A percentile compares a stretch with the other conserved stretches of the same genome.
Evolutionary conservation across 2,329 filamentous ascomycete genomes (phyloP).

Genomic region (Polychaeton citri): DNA sequence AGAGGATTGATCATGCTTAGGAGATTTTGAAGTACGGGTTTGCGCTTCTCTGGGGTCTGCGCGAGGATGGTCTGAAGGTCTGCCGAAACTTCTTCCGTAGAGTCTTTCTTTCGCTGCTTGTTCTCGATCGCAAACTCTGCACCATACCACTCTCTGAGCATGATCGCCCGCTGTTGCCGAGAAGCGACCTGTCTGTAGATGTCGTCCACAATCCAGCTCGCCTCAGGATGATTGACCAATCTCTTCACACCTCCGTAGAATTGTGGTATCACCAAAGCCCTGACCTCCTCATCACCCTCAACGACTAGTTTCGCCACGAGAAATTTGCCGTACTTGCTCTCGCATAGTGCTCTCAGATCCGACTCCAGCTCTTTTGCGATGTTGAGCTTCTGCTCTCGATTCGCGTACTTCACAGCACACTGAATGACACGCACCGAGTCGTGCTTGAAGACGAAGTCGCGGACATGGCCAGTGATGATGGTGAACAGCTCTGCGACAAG

Average conservation of each 20-base stretch:
- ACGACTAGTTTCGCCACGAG: conserved; percentile 89
- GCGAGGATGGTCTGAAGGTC: conserved; percentile 66
- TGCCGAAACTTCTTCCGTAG: conserved; percentile 27
- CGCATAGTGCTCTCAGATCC: conserved; percentile 69
- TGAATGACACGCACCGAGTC: conserved; percentile 94
- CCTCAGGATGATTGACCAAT: conserved; percentile 90
- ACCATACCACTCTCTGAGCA: conserved; percentile 93
- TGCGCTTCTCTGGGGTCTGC: conserved; percentile 69
- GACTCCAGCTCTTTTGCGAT: conserved; percentile 81
- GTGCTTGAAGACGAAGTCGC: conserved; percentile 96
- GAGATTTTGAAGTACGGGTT: conserved; percentile 73
- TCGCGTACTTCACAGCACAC: conserved; percentile 92
- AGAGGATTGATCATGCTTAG: conserved; percentile 80
- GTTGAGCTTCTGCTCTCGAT: conserved; percentile 65
- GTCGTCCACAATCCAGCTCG: conserved; percentile 94
- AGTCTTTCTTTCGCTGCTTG: conserved; percentile 29
- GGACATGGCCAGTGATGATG: conserved; percentile 81
- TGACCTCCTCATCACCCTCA: conserved; percentile 76
- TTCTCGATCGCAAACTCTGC: conserved; percentile 79
- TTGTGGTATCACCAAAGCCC: conserved; percentile 80
- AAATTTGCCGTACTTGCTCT: conserved; percentile 96
- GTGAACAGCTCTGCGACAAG: conserved; percentile 80
- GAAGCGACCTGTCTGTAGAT: conserved; percentile 84
- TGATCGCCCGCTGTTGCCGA: conserved; percentile 66
- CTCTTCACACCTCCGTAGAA: conserved; percentile 90